phyloP scores from a whole-genome alignment of 768 basidiomycete species.

The Neoboletus brunneissimus region DNA sequence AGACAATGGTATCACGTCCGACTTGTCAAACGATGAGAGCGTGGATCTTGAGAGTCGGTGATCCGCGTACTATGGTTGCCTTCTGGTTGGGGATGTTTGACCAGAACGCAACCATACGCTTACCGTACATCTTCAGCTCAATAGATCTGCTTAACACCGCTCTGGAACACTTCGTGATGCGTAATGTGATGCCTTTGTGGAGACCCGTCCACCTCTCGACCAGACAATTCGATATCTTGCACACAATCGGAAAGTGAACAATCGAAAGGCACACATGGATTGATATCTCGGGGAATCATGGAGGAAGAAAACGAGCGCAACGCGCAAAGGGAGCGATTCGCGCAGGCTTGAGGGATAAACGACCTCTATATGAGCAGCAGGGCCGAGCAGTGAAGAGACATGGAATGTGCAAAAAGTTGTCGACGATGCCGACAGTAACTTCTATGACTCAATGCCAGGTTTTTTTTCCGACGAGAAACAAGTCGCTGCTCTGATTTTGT shows the following conservation, averaged over 20 bases:
- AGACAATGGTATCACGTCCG: neutral
- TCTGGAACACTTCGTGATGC: neutral
- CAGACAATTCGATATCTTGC: neutral
- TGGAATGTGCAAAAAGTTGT: neutral
- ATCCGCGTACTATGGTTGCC: neutral
- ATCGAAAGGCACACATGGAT: neutral
- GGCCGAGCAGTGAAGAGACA: no score
- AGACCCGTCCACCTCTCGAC: neutral
- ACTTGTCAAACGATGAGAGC: neutral
- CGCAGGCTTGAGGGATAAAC: neutral
- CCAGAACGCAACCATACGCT: neutral
- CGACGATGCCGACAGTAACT: neutral
- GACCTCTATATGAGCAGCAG: neutral
- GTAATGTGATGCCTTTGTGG: neutral
- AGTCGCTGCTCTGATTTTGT: neutral
- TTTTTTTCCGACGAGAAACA: neutral
- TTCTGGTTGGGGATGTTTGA: neutral
- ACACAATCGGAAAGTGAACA: neutral
- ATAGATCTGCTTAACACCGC: conserved; percentile 7
- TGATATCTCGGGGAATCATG: neutral
- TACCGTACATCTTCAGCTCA: conserved; percentile 9
- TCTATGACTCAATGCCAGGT: neutral
- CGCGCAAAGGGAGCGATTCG: neutral
- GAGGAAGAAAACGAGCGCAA: neutral
- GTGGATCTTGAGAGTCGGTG: conserved; percentile 4